Evolutionary conservation across 2,329 filamentous ascomycete genomes (phyloP).

Genomic region (Bipolaris bicolor): DNA sequence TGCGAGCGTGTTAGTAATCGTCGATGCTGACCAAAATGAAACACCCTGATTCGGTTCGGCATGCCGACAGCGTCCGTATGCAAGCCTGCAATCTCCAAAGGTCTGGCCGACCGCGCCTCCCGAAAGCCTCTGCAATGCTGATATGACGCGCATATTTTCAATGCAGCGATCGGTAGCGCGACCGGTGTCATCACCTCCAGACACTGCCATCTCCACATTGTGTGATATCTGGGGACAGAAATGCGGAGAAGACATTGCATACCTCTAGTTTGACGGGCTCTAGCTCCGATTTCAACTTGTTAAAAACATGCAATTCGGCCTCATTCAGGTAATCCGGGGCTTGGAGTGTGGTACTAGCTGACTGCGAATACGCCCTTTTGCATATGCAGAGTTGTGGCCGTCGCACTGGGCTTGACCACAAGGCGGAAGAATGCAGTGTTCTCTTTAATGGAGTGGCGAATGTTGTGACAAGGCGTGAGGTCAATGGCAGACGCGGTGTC

Average conservation of each 20-base stretch:
- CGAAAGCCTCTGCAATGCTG: constrained; percentile 10
- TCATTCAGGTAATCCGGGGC: constrained; percentile 57
- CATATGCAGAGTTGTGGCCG: constrained; percentile 11
- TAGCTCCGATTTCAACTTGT: constrained; percentile 52
- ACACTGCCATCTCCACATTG: constrained; percentile 11
- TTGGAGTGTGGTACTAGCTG: constrained; percentile 33
- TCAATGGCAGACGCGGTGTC: constrained; percentile 26
- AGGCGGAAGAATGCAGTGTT: constrained; percentile 12
- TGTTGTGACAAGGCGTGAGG: constrained; percentile 29
- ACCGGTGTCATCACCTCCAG: constrained; percentile 19
- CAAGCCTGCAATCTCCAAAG: background rate
- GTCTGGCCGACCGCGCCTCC: background rate
- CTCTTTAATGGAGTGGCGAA: constrained; percentile 13
- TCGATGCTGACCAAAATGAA: background rate
- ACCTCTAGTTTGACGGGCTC: constrained; percentile 56
- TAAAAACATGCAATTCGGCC: constrained; percentile 55
- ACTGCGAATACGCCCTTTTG: constrained; percentile 35
- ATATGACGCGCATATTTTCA: constrained; percentile 17
- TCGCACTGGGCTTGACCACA: constrained; percentile 12
- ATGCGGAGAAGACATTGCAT: constrained; percentile 25
- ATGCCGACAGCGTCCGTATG: background rate
- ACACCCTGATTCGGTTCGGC: background rate
- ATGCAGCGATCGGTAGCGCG: constrained; percentile 18
- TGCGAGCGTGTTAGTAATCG: constrained; percentile 21
- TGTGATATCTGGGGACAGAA: constrained; percentile 6